Base-by-base conservation (phyloP, 2,329 filamentous ascomycete species). In the Grosmannia huntii region DNA sequence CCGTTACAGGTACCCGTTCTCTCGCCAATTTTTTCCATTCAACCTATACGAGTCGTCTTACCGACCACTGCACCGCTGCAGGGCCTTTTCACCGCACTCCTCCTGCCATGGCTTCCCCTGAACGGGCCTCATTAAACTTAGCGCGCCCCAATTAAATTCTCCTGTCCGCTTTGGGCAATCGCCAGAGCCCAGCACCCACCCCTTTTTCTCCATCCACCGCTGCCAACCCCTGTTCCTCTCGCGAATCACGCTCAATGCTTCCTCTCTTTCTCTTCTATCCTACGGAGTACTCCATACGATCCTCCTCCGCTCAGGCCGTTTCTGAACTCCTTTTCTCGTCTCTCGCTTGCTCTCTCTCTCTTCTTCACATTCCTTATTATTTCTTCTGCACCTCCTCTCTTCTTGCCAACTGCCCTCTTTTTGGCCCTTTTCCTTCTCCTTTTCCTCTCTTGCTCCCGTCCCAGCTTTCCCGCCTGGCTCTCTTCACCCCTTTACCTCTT, bases 101-200 rank as follows among this genome's bases (percentile, higher is more conserved):
- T 31, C 16, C 16, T 16, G 25, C 38, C n/a, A 16, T 55, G 55
- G 46, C 33, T 62, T 64, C 62, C 62, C 62, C 62, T 64, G 62
- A 62, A 62, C 65, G 62, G 62, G 60, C 64, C 68, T 73, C 69
- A 72, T 71, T 70, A 69, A 72, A 72, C 68, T 69, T 73, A 73
- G 71, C 71, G 71, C 68, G 66, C 63, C 68, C 69, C 63, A 68
- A 65, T 69, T 67, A 66, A 63, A 68, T 61, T 59, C 66, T 65
- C 66, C 62, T 64, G 62, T 64, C 68, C 65, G 64, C 65, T 68
- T 70, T 66, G 64, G 66, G 69, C 66, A 72, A 71, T 72, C 68
- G 69, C 65, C 68, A 68, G 53, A 44, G 28, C 56, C 61, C 59
- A 56, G 44, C 44, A 63, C 65, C 60, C 62, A 59, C 64, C 65